Percentiles rank a stretch among this genome's conserved stretches.
Evolutionary conservation across 2,329 filamentous ascomycete genomes (phyloP).

Genomic region (Colletotrichum navitas): DNA sequence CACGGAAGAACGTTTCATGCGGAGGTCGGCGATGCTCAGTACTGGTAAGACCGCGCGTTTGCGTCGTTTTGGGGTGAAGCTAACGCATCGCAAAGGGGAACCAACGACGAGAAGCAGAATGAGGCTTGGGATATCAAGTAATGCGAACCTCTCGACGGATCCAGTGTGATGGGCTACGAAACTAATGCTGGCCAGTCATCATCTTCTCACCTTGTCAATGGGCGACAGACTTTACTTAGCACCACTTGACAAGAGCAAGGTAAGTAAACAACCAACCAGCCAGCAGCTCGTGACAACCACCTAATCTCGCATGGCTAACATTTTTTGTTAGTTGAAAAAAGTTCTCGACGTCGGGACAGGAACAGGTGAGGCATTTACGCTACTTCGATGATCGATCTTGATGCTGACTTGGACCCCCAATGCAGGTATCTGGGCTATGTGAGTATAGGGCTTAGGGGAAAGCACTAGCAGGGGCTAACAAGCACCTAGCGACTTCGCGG

Average conservation of each 20-base stretch:
- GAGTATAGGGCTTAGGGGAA: neutral
- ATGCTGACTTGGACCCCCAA: neutral
- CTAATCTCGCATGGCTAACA: neutral
- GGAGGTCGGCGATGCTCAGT: slow-evolving; percentile 47
- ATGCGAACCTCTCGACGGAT: slow-evolving; percentile 33
- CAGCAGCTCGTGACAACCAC: too few relatives aligned
- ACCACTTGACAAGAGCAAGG: slow-evolving; percentile 48
- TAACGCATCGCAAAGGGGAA: slow-evolving; percentile 28
- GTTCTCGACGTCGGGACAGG: slow-evolving; percentile 67
- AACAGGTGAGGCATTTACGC: slow-evolving; percentile 43
- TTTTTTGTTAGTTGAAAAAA: slow-evolving; percentile 14
- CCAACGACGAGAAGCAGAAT: slow-evolving; percentile 51
- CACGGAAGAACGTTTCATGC: slow-evolving; percentile 51
- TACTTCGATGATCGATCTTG: neutral
- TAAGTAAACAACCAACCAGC: neutral
- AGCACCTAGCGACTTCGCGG: slow-evolving; percentile 59
- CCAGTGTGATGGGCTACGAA: neutral
- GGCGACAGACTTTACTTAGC: slow-evolving; percentile 47
- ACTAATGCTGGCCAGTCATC: slow-evolving; percentile 43
- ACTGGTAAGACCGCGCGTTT: slow-evolving; percentile 44
- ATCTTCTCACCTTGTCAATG: slow-evolving; percentile 44
- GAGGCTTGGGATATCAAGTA: slow-evolving; percentile 49
- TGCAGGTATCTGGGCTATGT: slow-evolving; percentile 39
- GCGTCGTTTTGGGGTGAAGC: neutral
- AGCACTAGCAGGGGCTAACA: neutral